Evolutionary conservation across 768 basidiomycete species (phyloP).

Genomic region (Agrocybe praecox): DNA sequence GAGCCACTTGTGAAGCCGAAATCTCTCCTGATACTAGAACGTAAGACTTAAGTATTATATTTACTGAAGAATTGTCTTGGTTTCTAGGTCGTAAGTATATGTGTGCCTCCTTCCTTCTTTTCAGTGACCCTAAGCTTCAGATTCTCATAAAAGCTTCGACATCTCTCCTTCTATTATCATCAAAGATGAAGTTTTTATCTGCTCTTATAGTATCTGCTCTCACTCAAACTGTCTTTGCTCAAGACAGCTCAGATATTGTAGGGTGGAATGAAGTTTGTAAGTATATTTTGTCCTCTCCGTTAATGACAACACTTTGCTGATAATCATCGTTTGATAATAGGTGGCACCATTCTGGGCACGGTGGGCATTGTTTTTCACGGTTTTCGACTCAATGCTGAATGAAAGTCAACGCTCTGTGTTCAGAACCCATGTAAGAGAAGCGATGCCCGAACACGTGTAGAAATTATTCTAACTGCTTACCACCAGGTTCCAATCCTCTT

Average conservation of each 20-base stretch:
- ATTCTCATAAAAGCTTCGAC: background rate
- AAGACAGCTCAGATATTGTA: background rate
- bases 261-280: constrained; percentile 8
- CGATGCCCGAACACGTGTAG: background rate
- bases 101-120: background rate
- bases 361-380: background rate
- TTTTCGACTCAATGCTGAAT: background rate
- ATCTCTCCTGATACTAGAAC: too few relatives aligned
- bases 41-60: too few relatives aligned
- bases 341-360: background rate
- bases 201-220: background rate
- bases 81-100: background rate
- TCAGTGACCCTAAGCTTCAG: background rate
- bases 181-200: background rate
- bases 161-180: background rate
- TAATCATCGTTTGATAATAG: background rate
- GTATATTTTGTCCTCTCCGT: background rate
- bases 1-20: too few relatives aligned
- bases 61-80: background rate
- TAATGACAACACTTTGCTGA: background rate
- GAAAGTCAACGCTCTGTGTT: background rate
- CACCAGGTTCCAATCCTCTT: constrained; percentile 1
- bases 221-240: background rate
- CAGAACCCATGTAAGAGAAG: background rate
- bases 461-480: too few relatives aligned